Conservation (phyloP, 164 flowering plant species). For the Magnolia changhungtana region DNA sequence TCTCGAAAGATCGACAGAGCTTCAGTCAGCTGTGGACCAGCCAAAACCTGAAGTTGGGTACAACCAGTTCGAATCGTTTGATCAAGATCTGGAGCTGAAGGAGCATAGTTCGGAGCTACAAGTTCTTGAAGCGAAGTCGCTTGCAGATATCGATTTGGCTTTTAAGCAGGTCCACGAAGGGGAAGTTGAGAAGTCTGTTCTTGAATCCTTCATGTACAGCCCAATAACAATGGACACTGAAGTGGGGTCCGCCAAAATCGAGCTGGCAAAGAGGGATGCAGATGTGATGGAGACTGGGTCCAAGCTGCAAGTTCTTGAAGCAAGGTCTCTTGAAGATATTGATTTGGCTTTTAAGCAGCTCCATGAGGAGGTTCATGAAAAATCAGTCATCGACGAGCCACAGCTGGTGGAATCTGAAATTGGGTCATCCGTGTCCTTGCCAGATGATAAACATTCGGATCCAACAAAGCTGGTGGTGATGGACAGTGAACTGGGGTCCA, state of each 20-base stretch:
- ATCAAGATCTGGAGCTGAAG: slow-evolving; percentile 3
- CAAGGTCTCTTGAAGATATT: slow-evolving; percentile 12
- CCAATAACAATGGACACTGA: neutral
- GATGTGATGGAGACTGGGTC: neutral
- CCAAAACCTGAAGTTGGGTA: neutral
- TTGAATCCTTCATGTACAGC: neutral
- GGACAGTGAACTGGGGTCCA: slow-evolving; percentile 4
- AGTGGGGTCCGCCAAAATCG: neutral
- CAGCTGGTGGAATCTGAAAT: neutral
- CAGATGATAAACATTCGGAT: neutral
- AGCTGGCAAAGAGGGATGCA: neutral
- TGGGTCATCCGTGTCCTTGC: neutral
- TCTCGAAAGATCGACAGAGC: neutral
- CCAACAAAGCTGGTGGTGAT: neutral
- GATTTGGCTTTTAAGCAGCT: slow-evolving; percentile 7
- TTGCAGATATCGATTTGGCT: slow-evolving; percentile 20
- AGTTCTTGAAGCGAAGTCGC: slow-evolving; percentile 19
- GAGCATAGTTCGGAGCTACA: slow-evolving; percentile 5
- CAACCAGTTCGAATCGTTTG: neutral
- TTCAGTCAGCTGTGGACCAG: slow-evolving; percentile 7
- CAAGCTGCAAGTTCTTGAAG: slow-evolving; percentile 17
- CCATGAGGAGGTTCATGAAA: neutral
- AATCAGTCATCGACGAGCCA: neutral
- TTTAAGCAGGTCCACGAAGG: slow-evolving; percentile 9
- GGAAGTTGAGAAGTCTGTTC: neutral